Base-by-base conservation (phyloP, 192 early-diverging fungal genomes). In the Umbelopsis sp. region DNA sequence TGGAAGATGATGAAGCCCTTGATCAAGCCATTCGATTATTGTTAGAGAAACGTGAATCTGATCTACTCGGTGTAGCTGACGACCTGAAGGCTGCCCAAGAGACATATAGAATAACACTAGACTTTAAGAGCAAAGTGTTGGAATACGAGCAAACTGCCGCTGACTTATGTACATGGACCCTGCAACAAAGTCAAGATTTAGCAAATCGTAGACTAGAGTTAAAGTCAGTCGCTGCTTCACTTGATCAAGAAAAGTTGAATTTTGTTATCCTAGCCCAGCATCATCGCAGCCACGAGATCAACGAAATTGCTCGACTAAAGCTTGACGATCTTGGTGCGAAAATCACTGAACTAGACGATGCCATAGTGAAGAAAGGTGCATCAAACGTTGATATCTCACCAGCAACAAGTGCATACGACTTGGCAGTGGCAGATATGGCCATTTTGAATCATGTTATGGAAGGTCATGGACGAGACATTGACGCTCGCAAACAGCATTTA, bases 301-400 rank as follows among this genome's bases (percentile, higher is more conserved):
- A 70, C 21, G 68, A 31, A 2, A 44, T 32, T 24, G 49, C 47
- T 10, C 31, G 49, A 10, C 22, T 32, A 10, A 22, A 52, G 29
- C 34, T 70, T 32, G 45, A 32, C 20, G 29, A 44, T 50, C 68
- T 70, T 8, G 32, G 47, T 11, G n/a, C 21, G 22, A 70, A 49
- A 4, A 41, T 70, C 47, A 38, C 11, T 2, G 68, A 34, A 11
- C 49, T 70, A 11, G 45, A 22, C 20, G 47, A 47, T 10, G 45
- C 47, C 31, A 52, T 70, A 10, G 7, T 24, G 0, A 17, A 70
- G 22, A 36, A 21, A 12, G 44, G 44, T 6, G 31, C 68, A 1
- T 41, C 34, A 36, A 31, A 53, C 21, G 47, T 70, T 34, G 68
- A 70, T 70, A 70, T 50, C 3, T 16, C 68, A 16, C 47, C 68